Evolutionary conservation across 805 yeast genomes (phyloP), one percentile per base, ranked within the genome.

Genomic region (Metschnikowia reukaufii): DNA sequence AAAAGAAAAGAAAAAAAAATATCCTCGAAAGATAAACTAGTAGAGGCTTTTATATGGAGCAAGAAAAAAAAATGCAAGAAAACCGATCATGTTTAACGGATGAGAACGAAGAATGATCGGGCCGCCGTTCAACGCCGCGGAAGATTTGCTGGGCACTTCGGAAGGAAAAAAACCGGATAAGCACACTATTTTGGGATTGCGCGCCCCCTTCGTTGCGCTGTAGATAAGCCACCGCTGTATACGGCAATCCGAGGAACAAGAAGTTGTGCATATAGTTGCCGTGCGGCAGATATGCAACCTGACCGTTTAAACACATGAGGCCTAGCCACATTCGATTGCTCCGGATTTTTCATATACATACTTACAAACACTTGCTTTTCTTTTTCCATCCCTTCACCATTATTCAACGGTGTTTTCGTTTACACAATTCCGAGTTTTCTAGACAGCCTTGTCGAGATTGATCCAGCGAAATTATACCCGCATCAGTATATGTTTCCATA

Each of bases 151-250:
- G 27, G 27, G 9, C 27, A 23, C 9, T 23, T 9, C 27, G 27
- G 27, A 23, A 23, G 27, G 9, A 20, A 35, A 15, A 5, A 13
- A 33, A 16, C 20, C 36, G 36, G 36, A 33, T 13, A 33, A 17
- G 20, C 12, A 17, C 4, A 33, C 36, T 33, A 7, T 33, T 36
- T 36, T 27, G 31, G 15, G 19, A 4, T 15, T 2, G 41, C 35
- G 42, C 35, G 42, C 42, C 17, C 18, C 30, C 35, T n/a, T 17
- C 17, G 8, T 29, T 8, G 39, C 7, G 15, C 15, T 17, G n/a
- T 23, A 31, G 35, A 44, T 39, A 39, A 39, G 44, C 48, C 48
- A 7, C 35, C 32, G 33, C 36, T 29, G 40, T 39, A 44, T 32
- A 35, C 48, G 48, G 48, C 48, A 39, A 23, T 19, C 31, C 30